These are phyloP conservation scores for Sphagnum magellanicum DNA, from an alignment of 228 moss, liverwort and hornwort species.

Conservation along the genomic window DNA sequence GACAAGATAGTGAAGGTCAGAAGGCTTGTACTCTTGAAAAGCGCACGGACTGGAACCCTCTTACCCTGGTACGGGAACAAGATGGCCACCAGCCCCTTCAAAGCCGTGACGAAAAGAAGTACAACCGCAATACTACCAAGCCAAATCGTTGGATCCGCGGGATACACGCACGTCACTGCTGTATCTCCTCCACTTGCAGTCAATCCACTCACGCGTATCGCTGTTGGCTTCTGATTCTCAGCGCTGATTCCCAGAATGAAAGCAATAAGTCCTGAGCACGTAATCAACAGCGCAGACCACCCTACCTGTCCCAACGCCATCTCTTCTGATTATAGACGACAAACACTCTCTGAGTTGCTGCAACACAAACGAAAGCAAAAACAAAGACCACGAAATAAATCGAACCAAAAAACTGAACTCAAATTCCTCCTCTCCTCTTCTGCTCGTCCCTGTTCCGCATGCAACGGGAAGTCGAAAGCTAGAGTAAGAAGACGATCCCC, in stretches of 20 bases:
- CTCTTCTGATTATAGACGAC: neutral
- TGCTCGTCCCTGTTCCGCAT: no score
- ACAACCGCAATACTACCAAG: slow-evolving; percentile 63
- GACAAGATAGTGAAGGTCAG: slow-evolving; percentile 65
- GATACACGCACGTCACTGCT: slow-evolving; percentile 40
- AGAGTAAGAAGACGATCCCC: no score
- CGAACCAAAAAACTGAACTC: no score
- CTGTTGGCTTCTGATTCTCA: slow-evolving; percentile 77
- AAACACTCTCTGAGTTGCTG: no score
- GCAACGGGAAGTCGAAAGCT: no score
- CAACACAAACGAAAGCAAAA: no score
- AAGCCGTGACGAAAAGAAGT: slow-evolving; percentile 58
- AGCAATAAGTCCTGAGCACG: slow-evolving; percentile 59
- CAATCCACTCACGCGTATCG: no score
- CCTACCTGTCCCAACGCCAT: slow-evolving; percentile 72
- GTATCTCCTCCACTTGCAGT: no score
- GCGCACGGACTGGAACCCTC: slow-evolving; percentile 31
- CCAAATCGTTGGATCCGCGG: slow-evolving; percentile 55
- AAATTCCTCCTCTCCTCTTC: no score
- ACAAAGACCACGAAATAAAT: no score
- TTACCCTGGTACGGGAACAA: slow-evolving; percentile 70
- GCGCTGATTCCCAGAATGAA: slow-evolving; percentile 76
- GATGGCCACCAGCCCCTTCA: slow-evolving; percentile 40
- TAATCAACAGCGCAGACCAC: slow-evolving; percentile 35
- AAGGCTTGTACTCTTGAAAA: slow-evolving; percentile 61